phyloP scores from a whole-genome alignment of 1,284 basidiomycete genomes.

The Chiua sp. region DNA sequence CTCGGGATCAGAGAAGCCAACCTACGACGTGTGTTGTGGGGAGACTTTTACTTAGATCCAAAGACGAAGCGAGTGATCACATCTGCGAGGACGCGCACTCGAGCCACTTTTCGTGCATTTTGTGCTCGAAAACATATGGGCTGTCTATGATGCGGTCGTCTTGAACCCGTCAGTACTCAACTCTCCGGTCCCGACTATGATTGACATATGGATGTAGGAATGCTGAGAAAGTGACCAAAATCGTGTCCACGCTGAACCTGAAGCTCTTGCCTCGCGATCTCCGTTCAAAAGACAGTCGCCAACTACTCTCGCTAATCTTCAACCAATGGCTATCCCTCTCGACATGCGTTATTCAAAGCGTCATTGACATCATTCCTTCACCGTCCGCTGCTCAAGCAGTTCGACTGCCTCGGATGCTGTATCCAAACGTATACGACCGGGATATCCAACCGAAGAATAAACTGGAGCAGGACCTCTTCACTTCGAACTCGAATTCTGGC shows the following conservation, averaged over 20 bases:
- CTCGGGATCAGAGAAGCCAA: constrained; percentile 92
- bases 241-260: constrained; percentile 83
- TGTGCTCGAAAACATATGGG: constrained; percentile 97
- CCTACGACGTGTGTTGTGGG: constrained; percentile 92
- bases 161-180: constrained; percentile 78
- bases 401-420: constrained; percentile 92
- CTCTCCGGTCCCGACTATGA: background rate
- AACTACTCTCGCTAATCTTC: constrained; percentile 87
- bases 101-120: constrained; percentile 99
- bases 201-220: constrained; percentile 74
- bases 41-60: constrained; percentile 96
- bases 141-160: constrained; percentile 90
- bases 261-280: constrained; percentile 91
- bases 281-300: constrained; percentile 88
- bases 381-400: constrained; percentile 84
- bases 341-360: constrained; percentile 90
- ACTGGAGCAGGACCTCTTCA: constrained; percentile 84
- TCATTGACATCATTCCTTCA: constrained; percentile 92
- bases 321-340: constrained; percentile 97
- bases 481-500: constrained; percentile 64
- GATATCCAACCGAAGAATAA: constrained; percentile 71
- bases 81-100: constrained; percentile 82
- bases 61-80: constrained; percentile 97
- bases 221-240: constrained; percentile 88
- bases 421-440: constrained; percentile 74